phyloP scores from a whole-genome alignment of 192 early-diverging fungal genomes.

The Oehlia diaphana region DNA sequence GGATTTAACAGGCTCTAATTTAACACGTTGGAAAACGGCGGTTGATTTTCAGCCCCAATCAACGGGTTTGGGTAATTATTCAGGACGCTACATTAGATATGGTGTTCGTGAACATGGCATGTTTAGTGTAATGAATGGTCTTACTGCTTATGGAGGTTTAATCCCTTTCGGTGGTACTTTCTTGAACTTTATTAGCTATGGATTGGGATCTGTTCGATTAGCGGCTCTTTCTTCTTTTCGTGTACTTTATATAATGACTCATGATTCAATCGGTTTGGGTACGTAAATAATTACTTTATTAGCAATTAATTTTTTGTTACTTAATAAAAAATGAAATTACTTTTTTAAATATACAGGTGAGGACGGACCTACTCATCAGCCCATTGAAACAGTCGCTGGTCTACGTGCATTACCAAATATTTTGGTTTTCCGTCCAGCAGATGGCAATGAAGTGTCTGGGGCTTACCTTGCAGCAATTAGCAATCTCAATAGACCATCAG shows the following conservation, averaged over 20 bases:
- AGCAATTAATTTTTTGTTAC: background rate
- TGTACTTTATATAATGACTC: constrained; percentile 97
- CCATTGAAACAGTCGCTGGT: constrained; percentile 90
- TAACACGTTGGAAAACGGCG: constrained; percentile 94
- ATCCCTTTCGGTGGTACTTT: constrained; percentile 90
- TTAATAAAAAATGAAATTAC: background rate
- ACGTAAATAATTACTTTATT: constrained; percentile 9
- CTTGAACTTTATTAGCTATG: constrained; percentile 88
- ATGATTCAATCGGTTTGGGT: constrained; percentile 90
- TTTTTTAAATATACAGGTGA: constrained; percentile 67
- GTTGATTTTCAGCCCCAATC: constrained; percentile 85
- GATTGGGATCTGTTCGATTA: constrained; percentile 76
- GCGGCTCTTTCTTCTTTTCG: constrained; percentile 86
- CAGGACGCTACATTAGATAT: constrained; percentile 89
- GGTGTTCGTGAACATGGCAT: constrained; percentile 99
- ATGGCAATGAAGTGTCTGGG: constrained; percentile 92
- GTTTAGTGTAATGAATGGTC: constrained; percentile 91
- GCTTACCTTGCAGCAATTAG: constrained; percentile 82
- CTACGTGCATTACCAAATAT: constrained; percentile 90
- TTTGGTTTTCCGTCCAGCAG: constrained; percentile 86
- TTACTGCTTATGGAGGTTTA: constrained; percentile 79
- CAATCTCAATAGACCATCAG: constrained; percentile 68
- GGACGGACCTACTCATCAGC: constrained; percentile 99
- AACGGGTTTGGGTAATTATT: constrained; percentile 75
- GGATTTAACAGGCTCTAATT: constrained; percentile 94